Base-by-base conservation (phyloP, 164 flowering plant genomes). In the Aristolochia californica region DNA sequence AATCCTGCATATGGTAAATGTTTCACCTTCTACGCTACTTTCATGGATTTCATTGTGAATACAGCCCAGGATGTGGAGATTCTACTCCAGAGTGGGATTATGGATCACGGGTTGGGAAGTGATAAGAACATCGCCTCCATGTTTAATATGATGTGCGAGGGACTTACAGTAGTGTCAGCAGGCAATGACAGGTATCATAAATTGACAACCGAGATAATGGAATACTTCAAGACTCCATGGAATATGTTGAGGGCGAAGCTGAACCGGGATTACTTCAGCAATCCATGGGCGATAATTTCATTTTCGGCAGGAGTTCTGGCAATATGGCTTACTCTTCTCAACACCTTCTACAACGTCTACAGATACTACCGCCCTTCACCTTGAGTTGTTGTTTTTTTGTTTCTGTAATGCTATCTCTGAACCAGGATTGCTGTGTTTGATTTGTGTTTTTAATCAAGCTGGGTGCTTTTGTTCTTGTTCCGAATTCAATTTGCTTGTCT, bases 241-340 rank as follows among this genome's bases (percentile, higher is more conserved):
- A 17, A 40, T 40, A 4, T 8, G 24, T 43, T 25, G 59, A 14
- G 18, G 25, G 59, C 59, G 17, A 56, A 11, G 48, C 10, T 56
- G 59, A 43, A 12, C 14, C 48, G 59, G 13, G 28, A 40, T 5
- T 56, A 56, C 16, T 56, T 56, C 13, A 13, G 59, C 24, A 43
- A 21, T 43, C 57, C 57, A 9, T 55, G 57, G 57, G 57, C 57
- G 24, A n/a, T 18, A 17, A 30, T 55, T 27, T 55, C 57, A 4
- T 8, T 34, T 1, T 34, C 1, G 0, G 40, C 40, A 5, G 40
- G 40, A 7, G 10, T 34, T 34, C 40, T 34, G 4, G 40, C 40
- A 12, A 34, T 34, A 5, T 34, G 40, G 11, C 10, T 34, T 9
- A 12, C 11, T 34, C 7, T 34, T 12, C 0, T 8, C 40, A 34